These are phyloP conservation scores for Amanita phalloides DNA, from an alignment of 768 basidiomycete species.

Conservation along the genomic window DNA sequence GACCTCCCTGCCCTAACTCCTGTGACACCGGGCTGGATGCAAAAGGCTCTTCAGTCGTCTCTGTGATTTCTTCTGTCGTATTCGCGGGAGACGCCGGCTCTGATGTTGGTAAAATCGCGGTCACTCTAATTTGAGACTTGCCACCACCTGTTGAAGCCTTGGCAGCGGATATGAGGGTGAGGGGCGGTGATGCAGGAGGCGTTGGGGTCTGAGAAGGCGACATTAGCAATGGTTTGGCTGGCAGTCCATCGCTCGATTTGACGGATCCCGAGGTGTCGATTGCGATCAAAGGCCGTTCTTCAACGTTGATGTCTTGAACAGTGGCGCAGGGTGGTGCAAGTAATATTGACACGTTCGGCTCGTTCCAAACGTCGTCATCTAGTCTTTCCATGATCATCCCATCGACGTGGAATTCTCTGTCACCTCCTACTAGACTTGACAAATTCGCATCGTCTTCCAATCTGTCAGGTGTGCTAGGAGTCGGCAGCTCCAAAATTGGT, in stretches of 20 bases:
- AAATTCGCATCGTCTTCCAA: not conserved
- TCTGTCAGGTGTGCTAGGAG: not conserved
- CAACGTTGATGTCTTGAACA: not conserved
- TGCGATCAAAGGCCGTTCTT: not conserved
- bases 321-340: not conserved
- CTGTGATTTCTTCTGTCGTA: not conserved
- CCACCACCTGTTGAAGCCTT: slow-evolving; percentile 4
- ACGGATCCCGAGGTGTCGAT: not conserved
- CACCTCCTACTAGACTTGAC: not conserved
- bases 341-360: not conserved
- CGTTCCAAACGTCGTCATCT: not conserved
- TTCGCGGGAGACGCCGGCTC: not conserved
- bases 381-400: not conserved
- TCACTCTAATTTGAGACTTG: not conserved
- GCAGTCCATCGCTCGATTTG: not conserved
- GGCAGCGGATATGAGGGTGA: slow-evolving; percentile 1
- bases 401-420: not conserved
- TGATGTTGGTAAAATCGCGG: not conserved
- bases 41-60: too few relatives aligned
- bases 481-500: not conserved
- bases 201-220: slow-evolving; percentile 27
- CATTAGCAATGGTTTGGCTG: not conserved
- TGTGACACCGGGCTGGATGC: not conserved
- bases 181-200: slow-evolving; percentile 32
- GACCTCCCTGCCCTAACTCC: not conserved